phyloP scores from a whole-genome alignment of 257 asterid genomes.

The Schizonepeta tenuifolia region DNA sequence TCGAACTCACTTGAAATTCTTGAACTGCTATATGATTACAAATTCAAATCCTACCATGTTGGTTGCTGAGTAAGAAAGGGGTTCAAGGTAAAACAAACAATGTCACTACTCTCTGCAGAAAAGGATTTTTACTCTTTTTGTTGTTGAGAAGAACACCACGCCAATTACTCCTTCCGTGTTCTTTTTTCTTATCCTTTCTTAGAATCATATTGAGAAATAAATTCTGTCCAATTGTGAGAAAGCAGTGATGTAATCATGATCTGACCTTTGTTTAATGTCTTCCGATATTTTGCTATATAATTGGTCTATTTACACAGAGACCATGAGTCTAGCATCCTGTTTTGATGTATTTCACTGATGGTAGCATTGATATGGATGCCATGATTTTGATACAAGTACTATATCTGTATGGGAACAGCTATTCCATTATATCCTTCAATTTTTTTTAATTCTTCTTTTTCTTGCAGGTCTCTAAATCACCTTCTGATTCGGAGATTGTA shows the following conservation, averaged over 20 bases:
- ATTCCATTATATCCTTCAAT: not conserved
- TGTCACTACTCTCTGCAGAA: not conserved
- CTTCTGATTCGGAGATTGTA: constrained; percentile 91
- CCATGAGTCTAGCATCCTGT: constrained; percentile 6
- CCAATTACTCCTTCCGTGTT: not conserved
- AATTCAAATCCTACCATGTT: not conserved
- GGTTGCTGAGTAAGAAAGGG: not conserved
- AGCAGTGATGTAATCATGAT: constrained; percentile 13
- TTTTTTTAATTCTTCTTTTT: constrained; percentile 24
- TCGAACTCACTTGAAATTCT: not conserved
- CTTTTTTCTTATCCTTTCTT: not conserved
- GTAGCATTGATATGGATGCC: constrained; percentile 16
- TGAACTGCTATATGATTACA: not conserved
- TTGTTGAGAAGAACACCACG: not conserved
- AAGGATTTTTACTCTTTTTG: not conserved
- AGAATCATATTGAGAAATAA: not conserved
- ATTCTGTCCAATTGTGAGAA: not conserved
- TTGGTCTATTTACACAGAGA: not conserved
- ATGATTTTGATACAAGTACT: constrained; percentile 17
- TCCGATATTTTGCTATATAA: not conserved
- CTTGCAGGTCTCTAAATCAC: constrained; percentile 82
- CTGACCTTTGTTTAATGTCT: not conserved
- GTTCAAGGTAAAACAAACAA: constrained; percentile 2
- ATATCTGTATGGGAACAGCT: constrained; percentile 20
- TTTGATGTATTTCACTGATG: constrained; percentile 16